Base-by-base conservation (phyloP, 257 asterid species). In the Salvia splendens region DNA sequence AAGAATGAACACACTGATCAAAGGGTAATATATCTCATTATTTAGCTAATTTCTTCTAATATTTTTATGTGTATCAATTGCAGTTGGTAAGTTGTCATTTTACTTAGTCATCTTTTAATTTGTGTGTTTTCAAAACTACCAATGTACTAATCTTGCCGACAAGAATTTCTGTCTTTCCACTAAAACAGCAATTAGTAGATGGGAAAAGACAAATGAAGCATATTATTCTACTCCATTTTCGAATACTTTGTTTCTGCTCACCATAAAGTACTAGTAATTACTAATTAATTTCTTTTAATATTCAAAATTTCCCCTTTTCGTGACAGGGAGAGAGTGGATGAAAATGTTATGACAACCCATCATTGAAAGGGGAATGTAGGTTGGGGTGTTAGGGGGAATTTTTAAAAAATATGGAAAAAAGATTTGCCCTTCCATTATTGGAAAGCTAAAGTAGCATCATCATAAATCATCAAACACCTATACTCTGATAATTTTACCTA, bases 61-160 rank as follows among this genome's bases (percentile, higher is more conserved):
- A 10, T 47, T 32, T 16, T 8, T 36, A 57, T 60, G 38, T 52
- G 61, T 38, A 15, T 72, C 67, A 77, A 77, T 73, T 66, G 87
- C 65, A 82, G 89, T 86, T 67, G 97, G 92, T 90, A 84, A 77
- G 89, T 77, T 77, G 91, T 86, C 97, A 83, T 72, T 76, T 73
- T 80, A 78, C 48, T 20, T 52, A 69, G 58, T 8, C 73, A 56
- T 55, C 60, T 70, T 72, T 32, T 70, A 40, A 40, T 40, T 40
- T 40, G 10, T 67, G 65, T 75, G 73, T 63, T 67, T 69, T 51
- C 65, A 57, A 15, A 52, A 40, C 68, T 38, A 64, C 62, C 63
- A 20, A 67, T 70, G 78, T 76, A 84, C 77, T 55, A 75, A 80
- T 70, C 75, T 47, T 86, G 88, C 95, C 96, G 97, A 91, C 96